Evolutionary conservation across 1,284 basidiomycete species (phyloP).

Genomic region (Marasmius fiardii): DNA sequence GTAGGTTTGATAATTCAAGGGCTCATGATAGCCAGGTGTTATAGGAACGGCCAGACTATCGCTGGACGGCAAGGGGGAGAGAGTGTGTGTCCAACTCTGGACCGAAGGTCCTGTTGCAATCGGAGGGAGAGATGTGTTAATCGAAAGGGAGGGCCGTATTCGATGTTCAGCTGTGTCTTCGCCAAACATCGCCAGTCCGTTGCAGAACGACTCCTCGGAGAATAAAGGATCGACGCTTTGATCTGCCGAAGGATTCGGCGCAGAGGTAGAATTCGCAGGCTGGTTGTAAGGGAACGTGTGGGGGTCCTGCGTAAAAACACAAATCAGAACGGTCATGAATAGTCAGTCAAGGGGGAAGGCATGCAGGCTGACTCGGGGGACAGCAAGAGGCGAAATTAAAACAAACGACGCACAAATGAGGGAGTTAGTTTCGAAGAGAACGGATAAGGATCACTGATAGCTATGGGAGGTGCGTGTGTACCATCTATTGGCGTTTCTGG

Average conservation of each 20-base stretch:
- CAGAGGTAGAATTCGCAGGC: slow-evolving; percentile 14
- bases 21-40: slow-evolving; percentile 8
- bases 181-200: slow-evolving; percentile 16
- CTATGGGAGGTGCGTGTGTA: not conserved
- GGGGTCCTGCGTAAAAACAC: slow-evolving; percentile 28
- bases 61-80: slow-evolving; percentile 6
- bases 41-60: slow-evolving; percentile 4
- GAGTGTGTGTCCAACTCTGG: slow-evolving; percentile 5
- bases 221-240: slow-evolving; percentile 11
- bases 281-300: slow-evolving; percentile 48
- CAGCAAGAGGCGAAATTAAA: slow-evolving; percentile 17
- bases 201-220: slow-evolving; percentile 9
- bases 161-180: not conserved
- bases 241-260: slow-evolving; percentile 22
- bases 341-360: not conserved
- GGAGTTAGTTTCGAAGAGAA: slow-evolving; percentile 36
- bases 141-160: slow-evolving; percentile 22
- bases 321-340: not conserved
- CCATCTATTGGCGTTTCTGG: not conserved
- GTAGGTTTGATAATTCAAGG: not conserved
- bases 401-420: slow-evolving; percentile 43
- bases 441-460: slow-evolving; percentile 7
- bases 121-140: slow-evolving; percentile 25
- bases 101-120: not conserved
- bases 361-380: not conserved